These are phyloP conservation scores for Mangifera indica DNA, from an alignment of 345 rosid genomes.

Conservation along the genomic window DNA sequence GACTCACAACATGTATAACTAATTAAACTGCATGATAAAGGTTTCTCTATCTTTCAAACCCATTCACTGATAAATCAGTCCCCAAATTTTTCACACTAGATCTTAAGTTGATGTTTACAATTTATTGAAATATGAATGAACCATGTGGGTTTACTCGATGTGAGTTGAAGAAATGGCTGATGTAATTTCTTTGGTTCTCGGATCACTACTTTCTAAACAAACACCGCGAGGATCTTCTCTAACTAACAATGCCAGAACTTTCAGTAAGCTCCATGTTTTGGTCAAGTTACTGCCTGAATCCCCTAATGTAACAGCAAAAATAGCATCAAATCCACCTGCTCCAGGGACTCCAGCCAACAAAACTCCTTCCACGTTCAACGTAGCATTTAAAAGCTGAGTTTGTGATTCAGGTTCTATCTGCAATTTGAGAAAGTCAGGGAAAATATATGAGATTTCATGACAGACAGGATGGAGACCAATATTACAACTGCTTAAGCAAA, in stretches of 20 bases:
- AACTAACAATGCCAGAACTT: slow-evolving; percentile 80
- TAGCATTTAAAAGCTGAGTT: slow-evolving; percentile 70
- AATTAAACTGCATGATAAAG: not conserved
- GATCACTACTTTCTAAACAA: slow-evolving; percentile 74
- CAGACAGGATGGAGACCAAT: not conserved
- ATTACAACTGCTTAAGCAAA: not conserved
- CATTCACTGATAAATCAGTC: slow-evolving; percentile 5
- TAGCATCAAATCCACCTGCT: slow-evolving; percentile 96
- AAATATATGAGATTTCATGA: not conserved
- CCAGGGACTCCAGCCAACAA: slow-evolving; percentile 93
- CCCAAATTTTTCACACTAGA: not conserved
- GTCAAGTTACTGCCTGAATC: slow-evolving; percentile 54
- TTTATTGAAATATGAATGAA: slow-evolving; percentile 9
- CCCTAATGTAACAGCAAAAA: slow-evolving; percentile 73
- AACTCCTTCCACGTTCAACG: slow-evolving; percentile 86
- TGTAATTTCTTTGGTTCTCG: slow-evolving; percentile 58
- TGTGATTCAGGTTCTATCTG: slow-evolving; percentile 93
- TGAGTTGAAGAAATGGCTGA: slow-evolving; percentile 56
- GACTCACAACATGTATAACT: not conserved
- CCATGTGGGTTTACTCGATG: slow-evolving; percentile 38
- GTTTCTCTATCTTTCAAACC: not conserved
- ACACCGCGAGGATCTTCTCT: slow-evolving; percentile 91
- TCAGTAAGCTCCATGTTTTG: slow-evolving; percentile 66
- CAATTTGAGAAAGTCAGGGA: slow-evolving; percentile 28
- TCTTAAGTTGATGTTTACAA: not conserved